A percentile compares a stretch with the other conserved stretches of the same genome.
These are phyloP conservation scores for Medicago arabica DNA, from an alignment of 306 rosid species.

Conservation along the genomic window DNA sequence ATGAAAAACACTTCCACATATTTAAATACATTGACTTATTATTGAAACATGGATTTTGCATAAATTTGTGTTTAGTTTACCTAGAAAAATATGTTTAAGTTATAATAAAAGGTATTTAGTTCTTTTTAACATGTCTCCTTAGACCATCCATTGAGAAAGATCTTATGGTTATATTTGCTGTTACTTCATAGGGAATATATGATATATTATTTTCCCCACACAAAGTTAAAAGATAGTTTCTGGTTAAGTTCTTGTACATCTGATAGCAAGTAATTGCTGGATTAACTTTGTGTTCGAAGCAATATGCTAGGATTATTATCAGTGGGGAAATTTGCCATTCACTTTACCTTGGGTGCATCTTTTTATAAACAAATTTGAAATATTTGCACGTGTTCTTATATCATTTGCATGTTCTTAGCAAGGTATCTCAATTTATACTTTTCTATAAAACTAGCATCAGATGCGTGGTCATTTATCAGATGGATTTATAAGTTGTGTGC, in stretches of 20 bases:
- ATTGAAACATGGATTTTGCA: background rate
- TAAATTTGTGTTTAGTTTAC: slow-evolving; percentile 2
- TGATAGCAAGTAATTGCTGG: slow-evolving; percentile 23
- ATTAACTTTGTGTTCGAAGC: slow-evolving; percentile 3
- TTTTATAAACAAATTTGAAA: slow-evolving; percentile 12
- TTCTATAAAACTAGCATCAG: slow-evolving; percentile 5
- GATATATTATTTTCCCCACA: slow-evolving; percentile 16
- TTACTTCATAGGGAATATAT: slow-evolving; percentile 1
- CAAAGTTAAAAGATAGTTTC: slow-evolving; percentile 12
- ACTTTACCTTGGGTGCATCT: slow-evolving; percentile 8
- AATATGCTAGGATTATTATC: slow-evolving; percentile 1
- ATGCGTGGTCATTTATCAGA: slow-evolving; percentile 28
- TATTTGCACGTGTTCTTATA: background rate
- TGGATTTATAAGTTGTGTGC: background rate
- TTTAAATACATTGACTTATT: background rate
- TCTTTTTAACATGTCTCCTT: background rate
- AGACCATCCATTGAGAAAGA: background rate
- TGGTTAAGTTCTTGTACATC: slow-evolving; percentile 26
- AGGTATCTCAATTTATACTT: background rate
- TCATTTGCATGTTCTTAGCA: background rate
- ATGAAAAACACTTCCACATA: background rate
- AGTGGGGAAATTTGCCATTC: background rate
- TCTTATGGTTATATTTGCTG: background rate
- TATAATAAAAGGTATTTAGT: background rate
- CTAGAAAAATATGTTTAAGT: background rate